A percentile compares a stretch with the other conserved stretches of the same genome.
Evolutionary conservation across 1,139 yeast species (phyloP).

Genomic region (Nakaseomyces sp.): DNA sequence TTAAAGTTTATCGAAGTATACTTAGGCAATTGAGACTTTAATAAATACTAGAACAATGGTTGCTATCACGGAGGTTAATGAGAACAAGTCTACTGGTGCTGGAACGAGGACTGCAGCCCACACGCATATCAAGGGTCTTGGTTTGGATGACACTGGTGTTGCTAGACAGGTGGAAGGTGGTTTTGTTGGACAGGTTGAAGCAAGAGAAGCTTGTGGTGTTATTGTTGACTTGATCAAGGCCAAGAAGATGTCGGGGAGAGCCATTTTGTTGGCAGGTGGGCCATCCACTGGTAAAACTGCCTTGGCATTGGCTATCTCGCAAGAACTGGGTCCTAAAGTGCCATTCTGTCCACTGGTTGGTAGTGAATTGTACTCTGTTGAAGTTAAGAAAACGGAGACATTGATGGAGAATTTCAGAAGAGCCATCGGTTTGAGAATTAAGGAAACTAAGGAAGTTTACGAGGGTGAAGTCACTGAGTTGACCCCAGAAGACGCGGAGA

Average conservation of each 20-base stretch:
- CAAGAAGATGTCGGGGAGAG: constrained; percentile 91
- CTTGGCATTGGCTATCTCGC: constrained; percentile 88
- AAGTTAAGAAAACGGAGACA: constrained; percentile 94
- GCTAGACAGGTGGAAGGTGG: constrained; percentile 85
- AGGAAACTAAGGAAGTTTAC: constrained; percentile 94
- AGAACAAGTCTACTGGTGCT: constrained; percentile 27
- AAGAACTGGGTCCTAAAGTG: constrained; percentile 95
- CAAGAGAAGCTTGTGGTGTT: constrained; percentile 96
- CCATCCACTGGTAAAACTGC: constrained; percentile 99
- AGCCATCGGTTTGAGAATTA: constrained; percentile 91
- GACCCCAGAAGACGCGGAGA: constrained; percentile 95
- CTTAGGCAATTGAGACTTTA: too few relatives aligned
- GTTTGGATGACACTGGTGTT: constrained; percentile 80
- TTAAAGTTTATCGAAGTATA: too few relatives aligned
- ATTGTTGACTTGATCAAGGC: constrained; percentile 90
- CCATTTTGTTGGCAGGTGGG: constrained; percentile 91
- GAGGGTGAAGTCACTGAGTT: constrained; percentile 97
- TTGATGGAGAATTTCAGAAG: constrained; percentile 95
- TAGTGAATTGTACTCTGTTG: constrained; percentile 89
- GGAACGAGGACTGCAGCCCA: constrained; percentile 89
- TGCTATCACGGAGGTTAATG: constrained; percentile 75
- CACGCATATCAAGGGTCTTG: constrained; percentile 92
- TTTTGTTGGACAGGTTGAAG: constrained; percentile 88
- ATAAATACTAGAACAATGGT: constrained; percentile 62
- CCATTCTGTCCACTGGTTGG: constrained; percentile 99